phyloP scores from a whole-genome alignment of 257 asterid species.

The Haberlea rhodopensis region DNA sequence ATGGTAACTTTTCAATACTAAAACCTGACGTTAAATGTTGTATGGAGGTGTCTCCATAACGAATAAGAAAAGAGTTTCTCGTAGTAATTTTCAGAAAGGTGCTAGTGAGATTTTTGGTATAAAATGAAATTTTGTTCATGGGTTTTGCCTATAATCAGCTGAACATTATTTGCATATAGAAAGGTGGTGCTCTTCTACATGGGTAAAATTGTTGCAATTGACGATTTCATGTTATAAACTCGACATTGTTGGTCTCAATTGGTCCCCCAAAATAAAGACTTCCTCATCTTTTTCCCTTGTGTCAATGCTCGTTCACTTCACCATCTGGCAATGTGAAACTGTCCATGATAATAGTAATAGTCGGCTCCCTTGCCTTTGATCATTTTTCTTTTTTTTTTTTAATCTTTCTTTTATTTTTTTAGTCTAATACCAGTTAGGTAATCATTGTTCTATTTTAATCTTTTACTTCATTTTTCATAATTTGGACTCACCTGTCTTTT shows the following conservation, averaged over 20 bases:
- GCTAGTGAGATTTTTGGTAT: too few species aligned
- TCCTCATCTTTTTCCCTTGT: background rate
- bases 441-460: too few species aligned
- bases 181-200: too few species aligned
- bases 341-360: background rate
- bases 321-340: background rate
- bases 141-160: too few species aligned
- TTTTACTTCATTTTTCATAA: background rate
- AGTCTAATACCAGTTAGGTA: background rate
- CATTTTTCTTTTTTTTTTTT: too few species aligned
- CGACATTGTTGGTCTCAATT: too few species aligned
- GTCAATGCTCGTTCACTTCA: background rate
- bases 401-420: background rate
- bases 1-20: background rate
- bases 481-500: slow-evolving; percentile 1
- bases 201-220: too few species aligned
- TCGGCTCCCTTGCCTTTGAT: background rate
- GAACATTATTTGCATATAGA: too few species aligned
- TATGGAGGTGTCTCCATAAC: background rate
- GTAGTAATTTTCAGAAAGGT: background rate
- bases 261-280: too few species aligned
- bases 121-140: too few species aligned
- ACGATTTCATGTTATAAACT: too few species aligned
- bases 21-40: background rate
- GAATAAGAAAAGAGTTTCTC: background rate